Evolutionary conservation across 2,329 filamentous ascomycete species (phyloP).

Genomic region (Fusarium sp.): DNA sequence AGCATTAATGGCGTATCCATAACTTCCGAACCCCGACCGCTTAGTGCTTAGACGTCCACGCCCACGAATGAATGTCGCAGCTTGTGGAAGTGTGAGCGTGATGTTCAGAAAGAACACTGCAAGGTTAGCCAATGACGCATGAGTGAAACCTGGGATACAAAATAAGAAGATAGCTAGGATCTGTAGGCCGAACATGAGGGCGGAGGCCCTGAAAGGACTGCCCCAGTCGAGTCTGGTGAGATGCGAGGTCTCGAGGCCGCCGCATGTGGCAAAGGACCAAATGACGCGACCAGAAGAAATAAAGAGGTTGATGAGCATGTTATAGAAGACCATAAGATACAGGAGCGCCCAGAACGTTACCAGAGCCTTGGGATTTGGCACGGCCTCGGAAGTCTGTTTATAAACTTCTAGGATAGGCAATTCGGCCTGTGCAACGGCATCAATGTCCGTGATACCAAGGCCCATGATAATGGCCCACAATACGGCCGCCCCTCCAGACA

Average conservation of each 20-base stretch:
- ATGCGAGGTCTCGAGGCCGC: background rate
- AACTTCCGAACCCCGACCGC: background rate
- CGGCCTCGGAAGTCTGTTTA: background rate
- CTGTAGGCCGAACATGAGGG: background rate
- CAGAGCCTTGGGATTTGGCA: background rate
- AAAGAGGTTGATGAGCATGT: background rate
- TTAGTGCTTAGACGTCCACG: background rate
- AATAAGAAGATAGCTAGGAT: background rate
- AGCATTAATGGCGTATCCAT: background rate
- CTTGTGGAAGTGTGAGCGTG: background rate
- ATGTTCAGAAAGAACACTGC: background rate
- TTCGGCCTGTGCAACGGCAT: background rate
- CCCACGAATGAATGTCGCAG: background rate
- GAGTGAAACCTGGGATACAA: background rate
- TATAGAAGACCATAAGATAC: background rate
- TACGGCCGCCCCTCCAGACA: background rate
- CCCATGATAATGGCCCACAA: background rate
- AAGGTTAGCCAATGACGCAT: background rate
- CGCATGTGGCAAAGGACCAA: background rate
- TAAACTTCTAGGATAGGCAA: background rate
- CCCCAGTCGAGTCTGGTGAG: background rate
- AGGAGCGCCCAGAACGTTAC: background rate
- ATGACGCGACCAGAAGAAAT: background rate
- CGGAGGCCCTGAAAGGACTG: background rate
- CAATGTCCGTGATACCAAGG: background rate